A percentile compares a stretch with the other conserved stretches of the same genome.
Conservation (phyloP, 768 basidiomycete species). For the Xanthoconium purpureum region DNA sequence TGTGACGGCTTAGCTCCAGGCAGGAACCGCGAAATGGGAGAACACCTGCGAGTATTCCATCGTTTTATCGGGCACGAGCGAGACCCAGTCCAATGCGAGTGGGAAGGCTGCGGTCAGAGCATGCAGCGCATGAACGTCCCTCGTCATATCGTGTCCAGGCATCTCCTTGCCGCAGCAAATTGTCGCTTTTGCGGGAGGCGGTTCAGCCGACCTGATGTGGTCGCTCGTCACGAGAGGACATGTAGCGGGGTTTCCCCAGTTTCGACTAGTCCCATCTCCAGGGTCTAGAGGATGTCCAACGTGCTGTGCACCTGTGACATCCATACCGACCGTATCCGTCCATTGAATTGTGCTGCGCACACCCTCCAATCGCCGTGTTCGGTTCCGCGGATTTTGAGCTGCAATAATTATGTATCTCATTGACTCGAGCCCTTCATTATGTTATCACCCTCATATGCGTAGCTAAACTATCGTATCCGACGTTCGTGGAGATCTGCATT, state of each 20-base stretch:
- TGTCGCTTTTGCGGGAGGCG: constrained; percentile 23
- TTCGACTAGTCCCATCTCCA: neutral
- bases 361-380: neutral
- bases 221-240: constrained; percentile 25
- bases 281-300: neutral
- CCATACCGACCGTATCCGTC: neutral
- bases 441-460: constrained; percentile 7
- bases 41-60: constrained; percentile 22
- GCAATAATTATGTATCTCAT: constrained; percentile 5
- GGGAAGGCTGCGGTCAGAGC: constrained; percentile 20
- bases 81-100: constrained; percentile 22
- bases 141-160: constrained; percentile 29
- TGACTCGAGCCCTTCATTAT: constrained; percentile 8
- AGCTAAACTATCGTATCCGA: constrained; percentile 1
- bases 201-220: constrained; percentile 29
- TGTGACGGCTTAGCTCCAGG: constrained; percentile 27
- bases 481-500: neutral
- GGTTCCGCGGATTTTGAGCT: constrained; percentile 1
- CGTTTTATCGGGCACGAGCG: constrained; percentile 27
- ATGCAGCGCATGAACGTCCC: constrained; percentile 32
- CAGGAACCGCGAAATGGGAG: constrained; percentile 31
- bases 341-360: neutral
- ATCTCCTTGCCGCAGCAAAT: constrained; percentile 22
- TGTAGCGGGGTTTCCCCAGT: constrained; percentile 4
- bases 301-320: neutral